Evolutionary conservation across 2,329 filamentous ascomycete species (phyloP).

Genomic region (Diaporthe sp.): DNA sequence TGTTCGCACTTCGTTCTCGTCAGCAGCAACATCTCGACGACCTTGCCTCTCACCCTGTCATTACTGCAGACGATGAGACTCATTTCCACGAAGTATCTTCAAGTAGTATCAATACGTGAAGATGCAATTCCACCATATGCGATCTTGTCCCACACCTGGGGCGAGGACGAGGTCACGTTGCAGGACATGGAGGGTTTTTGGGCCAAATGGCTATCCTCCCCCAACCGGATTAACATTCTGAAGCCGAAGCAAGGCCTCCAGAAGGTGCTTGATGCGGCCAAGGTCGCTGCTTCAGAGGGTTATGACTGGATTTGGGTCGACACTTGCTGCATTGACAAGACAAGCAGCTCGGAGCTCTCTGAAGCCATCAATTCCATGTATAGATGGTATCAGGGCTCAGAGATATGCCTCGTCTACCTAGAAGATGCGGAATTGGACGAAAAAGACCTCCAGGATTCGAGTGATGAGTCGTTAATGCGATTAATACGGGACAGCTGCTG

Average conservation of each 20-base stretch:
- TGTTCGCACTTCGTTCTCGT: not conserved
- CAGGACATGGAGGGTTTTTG: not conserved
- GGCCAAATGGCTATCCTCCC: not conserved
- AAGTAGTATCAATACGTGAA: not conserved
- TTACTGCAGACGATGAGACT: not conserved
- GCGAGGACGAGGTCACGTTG: not conserved
- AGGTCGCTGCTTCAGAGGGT: not conserved
- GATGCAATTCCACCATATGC: constrained; percentile 3
- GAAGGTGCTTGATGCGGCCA: not conserved
- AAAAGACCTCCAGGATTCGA: too few relatives aligned
- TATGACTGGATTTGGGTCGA: constrained; percentile 5
- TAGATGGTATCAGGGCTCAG: not conserved
- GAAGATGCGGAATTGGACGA: not conserved
- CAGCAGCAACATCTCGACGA: not conserved
- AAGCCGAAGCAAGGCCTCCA: not conserved
- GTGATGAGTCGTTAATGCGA: not conserved
- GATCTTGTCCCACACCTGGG: constrained; percentile 17
- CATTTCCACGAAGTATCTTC: not conserved
- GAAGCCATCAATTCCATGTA: constrained; percentile 13
- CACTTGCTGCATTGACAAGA: constrained; percentile 20
- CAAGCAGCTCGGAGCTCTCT: constrained; percentile 6
- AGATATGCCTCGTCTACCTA: not conserved
- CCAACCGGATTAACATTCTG: not conserved
- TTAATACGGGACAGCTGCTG: not conserved
- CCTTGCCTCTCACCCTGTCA: not conserved